Conservation (phyloP, 495 filamentous ascomycete species). For the Aspergillus panamensis region DNA sequence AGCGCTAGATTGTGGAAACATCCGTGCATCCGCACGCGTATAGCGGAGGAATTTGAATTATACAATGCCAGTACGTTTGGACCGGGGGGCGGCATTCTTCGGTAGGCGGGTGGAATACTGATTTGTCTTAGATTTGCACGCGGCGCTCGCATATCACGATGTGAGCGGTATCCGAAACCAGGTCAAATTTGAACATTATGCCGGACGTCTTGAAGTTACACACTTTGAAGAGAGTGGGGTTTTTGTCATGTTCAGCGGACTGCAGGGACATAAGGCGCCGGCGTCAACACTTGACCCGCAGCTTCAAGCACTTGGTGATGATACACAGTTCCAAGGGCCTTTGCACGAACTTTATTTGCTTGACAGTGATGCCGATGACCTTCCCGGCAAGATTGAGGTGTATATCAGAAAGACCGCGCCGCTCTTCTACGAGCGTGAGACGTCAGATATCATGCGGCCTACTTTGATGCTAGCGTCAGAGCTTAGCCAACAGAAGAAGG, state of each 20-base stretch:
- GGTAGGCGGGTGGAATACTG: constrained; percentile 9
- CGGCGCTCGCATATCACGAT: constrained; percentile 62
- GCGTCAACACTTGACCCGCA: constrained; percentile 50
- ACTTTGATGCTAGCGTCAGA: constrained; percentile 60
- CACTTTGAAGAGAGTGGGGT: constrained; percentile 59
- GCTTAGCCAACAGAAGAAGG: constrained; percentile 52
- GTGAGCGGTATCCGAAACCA: constrained; percentile 57
- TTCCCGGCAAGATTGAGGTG: constrained; percentile 60
- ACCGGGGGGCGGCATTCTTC: too few relatives aligned
- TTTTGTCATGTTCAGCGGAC: constrained; percentile 49
- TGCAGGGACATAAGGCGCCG: constrained; percentile 45
- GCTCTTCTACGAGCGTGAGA: constrained; percentile 60
- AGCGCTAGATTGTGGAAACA: constrained; percentile 77
- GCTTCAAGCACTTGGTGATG: constrained; percentile 49
- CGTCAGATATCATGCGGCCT: constrained; percentile 63
- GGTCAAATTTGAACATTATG: constrained; percentile 53
- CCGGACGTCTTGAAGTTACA: constrained; percentile 62
- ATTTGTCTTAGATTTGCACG: constrained; percentile 52
- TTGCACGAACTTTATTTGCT: constrained; percentile 53
- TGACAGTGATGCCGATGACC: constrained; percentile 64
- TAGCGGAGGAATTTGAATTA: constrained; percentile 69
- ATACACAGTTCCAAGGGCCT: constrained; percentile 39
- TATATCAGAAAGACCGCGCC: constrained; percentile 66
- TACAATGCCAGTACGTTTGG: constrained; percentile 56
- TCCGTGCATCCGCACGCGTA: constrained; percentile 71